Evolutionary conservation across 208 protist genomes (phyloP), one percentile per base, ranked within the genome.

Genomic region (Blastocrithidia nonstop): DNA sequence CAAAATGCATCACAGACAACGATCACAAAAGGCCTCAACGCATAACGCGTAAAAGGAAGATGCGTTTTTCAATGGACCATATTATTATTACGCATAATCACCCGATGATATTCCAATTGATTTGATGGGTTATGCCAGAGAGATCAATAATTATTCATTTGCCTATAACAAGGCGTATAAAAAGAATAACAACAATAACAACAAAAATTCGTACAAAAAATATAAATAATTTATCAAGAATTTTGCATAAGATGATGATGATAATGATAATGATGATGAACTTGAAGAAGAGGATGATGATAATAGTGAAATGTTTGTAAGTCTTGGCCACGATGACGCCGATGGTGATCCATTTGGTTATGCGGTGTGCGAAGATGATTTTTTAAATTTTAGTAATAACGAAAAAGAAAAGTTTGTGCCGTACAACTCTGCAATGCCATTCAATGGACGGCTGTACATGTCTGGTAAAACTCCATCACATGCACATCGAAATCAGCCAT

Each of bases 1-100:
- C n/a, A n/a, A n/a, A n/a, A n/a, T n/a, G n/a, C n/a, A n/a, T n/a
- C n/a, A n/a, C n/a, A n/a, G n/a, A n/a, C n/a, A n/a, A n/a, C n/a
- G n/a, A n/a, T n/a, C n/a, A n/a, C n/a, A n/a, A n/a, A n/a, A n/a
- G n/a, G n/a, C n/a, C n/a, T n/a, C n/a, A n/a, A n/a, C n/a, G n/a
- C n/a, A n/a, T n/a, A n/a, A n/a, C n/a, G n/a, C n/a, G n/a, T n/a
- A n/a, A n/a, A n/a, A n/a, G n/a, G n/a, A n/a, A n/a, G n/a, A 47
- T 11, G 8, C 29, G 3, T 21, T n/a, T 25, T 45, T 39, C 21
- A 8, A 47, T 7, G 41, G 57, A 8, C 40, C 47, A 19, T 39
- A 56, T 7, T 80, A 70, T 47, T 88, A 88, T 54, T 70, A 81
- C 42, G 55, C 65, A 8, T 68, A 85, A 62, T 89, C 69, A 13